phyloP scores from a whole-genome alignment of 768 basidiomycete genomes.

The Lactifluus hygrophoroides region DNA sequence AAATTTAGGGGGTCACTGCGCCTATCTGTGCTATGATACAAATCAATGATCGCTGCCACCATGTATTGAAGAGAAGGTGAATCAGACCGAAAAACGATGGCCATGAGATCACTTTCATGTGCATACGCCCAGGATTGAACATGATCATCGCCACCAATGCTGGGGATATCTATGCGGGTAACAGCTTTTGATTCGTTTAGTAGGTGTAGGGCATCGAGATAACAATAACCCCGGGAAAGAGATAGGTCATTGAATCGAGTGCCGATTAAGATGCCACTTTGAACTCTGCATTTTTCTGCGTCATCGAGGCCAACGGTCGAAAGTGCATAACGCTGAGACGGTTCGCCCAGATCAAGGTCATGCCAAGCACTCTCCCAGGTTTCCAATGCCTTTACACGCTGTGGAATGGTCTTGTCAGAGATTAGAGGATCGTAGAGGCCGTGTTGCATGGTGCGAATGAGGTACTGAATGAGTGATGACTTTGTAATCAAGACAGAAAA shows the following conservation, averaged over 20 bases:
- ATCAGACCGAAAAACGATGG: slow-evolving; percentile 1
- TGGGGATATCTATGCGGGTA: background rate
- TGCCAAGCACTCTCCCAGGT: slow-evolving; percentile 11
- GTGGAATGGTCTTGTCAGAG: background rate
- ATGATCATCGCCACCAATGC: background rate
- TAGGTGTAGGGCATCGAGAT: background rate
- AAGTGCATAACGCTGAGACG: background rate
- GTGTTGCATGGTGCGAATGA: slow-evolving; percentile 8
- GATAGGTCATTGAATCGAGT: background rate
- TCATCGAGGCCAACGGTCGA: background rate
- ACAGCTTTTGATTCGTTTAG: background rate
- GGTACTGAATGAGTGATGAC: slow-evolving; percentile 13
- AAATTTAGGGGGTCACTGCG: background rate
- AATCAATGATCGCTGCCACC: background rate
- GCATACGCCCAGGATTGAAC: slow-evolving; percentile 5
- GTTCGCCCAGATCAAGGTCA: background rate
- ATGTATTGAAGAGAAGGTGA: background rate
- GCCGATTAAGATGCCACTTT: background rate
- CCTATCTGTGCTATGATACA: background rate
- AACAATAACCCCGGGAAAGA: background rate
- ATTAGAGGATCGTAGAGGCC: slow-evolving; percentile 5
- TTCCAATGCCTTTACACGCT: slow-evolving; percentile 1
- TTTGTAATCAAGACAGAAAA: background rate
- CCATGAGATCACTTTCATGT: slow-evolving; percentile 11
- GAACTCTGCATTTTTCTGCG: background rate